Evolutionary conservation across 2,329 filamentous ascomycete genomes (phyloP).

Genomic region (Beauveria brongniartii): DNA sequence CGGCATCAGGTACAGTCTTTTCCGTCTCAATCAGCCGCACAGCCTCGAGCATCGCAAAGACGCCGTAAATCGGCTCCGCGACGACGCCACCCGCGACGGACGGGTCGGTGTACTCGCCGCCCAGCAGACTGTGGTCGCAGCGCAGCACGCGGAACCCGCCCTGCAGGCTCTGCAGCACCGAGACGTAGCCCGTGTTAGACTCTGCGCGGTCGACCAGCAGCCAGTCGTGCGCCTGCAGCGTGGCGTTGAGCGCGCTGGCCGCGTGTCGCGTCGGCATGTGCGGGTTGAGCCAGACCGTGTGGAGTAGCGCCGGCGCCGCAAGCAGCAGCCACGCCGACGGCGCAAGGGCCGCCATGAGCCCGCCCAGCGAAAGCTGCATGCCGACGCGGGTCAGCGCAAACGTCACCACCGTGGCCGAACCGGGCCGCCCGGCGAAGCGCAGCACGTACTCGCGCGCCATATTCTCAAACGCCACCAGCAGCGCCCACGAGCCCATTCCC

Average conservation of each 20-base stretch:
- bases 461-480: conserved; percentile 48
- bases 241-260: conserved; percentile 55
- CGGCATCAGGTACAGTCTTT: conserved; percentile 45
- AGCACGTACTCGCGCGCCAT: conserved; percentile 2
- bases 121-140: conserved; percentile 89
- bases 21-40: conserved; percentile 67
- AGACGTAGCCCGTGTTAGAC: conserved; percentile 85
- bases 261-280: conserved; percentile 59
- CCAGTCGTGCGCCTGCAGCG: conserved; percentile 59
- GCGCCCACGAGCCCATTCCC: conserved; percentile 56
- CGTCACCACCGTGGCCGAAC: conserved; percentile 27
- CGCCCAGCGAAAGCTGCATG: conserved; percentile 60
- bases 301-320: conserved; percentile 63
- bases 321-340: conserved; percentile 62
- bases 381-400: conserved; percentile 63
- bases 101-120: conserved; percentile 74
- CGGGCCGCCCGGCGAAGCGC: conserved; percentile 1
- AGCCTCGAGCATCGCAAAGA: conserved; percentile 94
- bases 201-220: conserved; percentile 73
- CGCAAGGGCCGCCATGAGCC: conserved; percentile 55
- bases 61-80: conserved; percentile 83
- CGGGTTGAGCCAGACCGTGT: conserved; percentile 64
- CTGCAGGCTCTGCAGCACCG: conserved; percentile 69
- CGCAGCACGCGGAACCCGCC: conserved; percentile 73
- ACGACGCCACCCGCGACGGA: conserved; percentile 39